phyloP scores from a whole-genome alignment of 2,329 filamentous ascomycete species.

The Didymella exigua region DNA sequence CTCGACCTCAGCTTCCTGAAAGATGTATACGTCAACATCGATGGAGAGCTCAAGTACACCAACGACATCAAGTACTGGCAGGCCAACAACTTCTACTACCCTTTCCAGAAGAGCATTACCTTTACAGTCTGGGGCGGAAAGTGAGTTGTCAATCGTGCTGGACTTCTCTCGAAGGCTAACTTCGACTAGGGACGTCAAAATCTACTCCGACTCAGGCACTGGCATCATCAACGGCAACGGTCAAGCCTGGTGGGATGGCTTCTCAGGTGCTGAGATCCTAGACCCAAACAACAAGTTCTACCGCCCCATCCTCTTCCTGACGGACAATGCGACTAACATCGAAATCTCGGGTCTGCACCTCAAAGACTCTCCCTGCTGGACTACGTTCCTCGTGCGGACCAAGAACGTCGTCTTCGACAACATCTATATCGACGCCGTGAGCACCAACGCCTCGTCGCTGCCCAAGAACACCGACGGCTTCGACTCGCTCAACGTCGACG shows the following conservation, averaged over 20 bases:
- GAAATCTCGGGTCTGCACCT: constrained; percentile 64
- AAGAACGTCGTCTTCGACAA: constrained; percentile 61
- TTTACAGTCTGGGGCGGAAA: constrained; percentile 70
- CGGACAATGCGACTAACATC: constrained; percentile 65
- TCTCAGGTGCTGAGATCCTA: constrained; percentile 55
- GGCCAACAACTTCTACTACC: constrained; percentile 57
- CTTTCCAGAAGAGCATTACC: constrained; percentile 62
- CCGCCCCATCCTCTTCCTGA: constrained; percentile 65
- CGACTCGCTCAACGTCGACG: constrained; percentile 64
- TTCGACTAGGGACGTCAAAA: constrained; percentile 56
- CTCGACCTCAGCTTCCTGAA: constrained; percentile 64
- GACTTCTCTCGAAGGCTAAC: constrained; percentile 5
- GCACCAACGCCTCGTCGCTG: constrained; percentile 54
- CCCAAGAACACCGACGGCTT: constrained; percentile 69
- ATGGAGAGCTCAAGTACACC: constrained; percentile 60
- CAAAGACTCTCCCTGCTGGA: constrained; percentile 68
- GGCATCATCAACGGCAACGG: constrained; percentile 60
- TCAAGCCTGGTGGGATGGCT: constrained; percentile 56
- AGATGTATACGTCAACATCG: constrained; percentile 63
- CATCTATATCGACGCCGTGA: constrained; percentile 61
- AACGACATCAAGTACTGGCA: constrained; percentile 57
- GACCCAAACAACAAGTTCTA: constrained; percentile 62
- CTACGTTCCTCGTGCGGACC: constrained; percentile 65
- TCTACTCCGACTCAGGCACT: constrained; percentile 55
- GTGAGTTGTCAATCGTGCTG: constrained; percentile 13